Conservation (phyloP, 2,329 filamentous ascomycete genomes). For the Neonectria faginata region DNA sequence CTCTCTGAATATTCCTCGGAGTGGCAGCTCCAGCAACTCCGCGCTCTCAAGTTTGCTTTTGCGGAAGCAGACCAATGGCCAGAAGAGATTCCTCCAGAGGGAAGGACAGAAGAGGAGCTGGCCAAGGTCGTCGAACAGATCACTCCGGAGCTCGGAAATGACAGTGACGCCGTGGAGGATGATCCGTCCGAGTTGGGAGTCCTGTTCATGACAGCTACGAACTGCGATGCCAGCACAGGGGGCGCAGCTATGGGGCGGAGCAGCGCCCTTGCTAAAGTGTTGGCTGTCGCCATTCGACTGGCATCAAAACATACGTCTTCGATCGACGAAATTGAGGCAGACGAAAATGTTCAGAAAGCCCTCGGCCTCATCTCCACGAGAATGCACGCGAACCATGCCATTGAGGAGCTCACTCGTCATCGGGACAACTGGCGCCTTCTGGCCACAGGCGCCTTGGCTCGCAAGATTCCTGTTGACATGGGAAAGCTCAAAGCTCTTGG, state of each 20-base stretch:
- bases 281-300: slow-evolving; percentile 22
- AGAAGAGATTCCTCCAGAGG: slow-evolving; percentile 24
- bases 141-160: background rate
- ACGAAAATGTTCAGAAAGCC: slow-evolving; percentile 26
- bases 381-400: slow-evolving; percentile 8
- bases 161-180: background rate
- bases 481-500: slow-evolving; percentile 21
- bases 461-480: slow-evolving; percentile 26
- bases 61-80: slow-evolving; percentile 34
- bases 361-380: slow-evolving; percentile 20
- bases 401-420: slow-evolving; percentile 14
- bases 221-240: background rate
- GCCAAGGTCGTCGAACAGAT: background rate
- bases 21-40: slow-evolving; percentile 30
- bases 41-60: slow-evolving; percentile 31
- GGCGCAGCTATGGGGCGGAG: slow-evolving; percentile 3
- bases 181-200: slow-evolving; percentile 2
- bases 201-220: background rate
- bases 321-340: slow-evolving; percentile 18
- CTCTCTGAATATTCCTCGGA: slow-evolving; percentile 32
- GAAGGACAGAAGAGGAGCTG: slow-evolving; percentile 6
- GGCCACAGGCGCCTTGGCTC: slow-evolving; percentile 27
- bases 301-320: slow-evolving; percentile 20
- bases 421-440: slow-evolving; percentile 31
- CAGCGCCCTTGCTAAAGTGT: slow-evolving; percentile 13